Base-by-base conservation (phyloP, 306 rosid species). In the Ormosia emarginata region DNA sequence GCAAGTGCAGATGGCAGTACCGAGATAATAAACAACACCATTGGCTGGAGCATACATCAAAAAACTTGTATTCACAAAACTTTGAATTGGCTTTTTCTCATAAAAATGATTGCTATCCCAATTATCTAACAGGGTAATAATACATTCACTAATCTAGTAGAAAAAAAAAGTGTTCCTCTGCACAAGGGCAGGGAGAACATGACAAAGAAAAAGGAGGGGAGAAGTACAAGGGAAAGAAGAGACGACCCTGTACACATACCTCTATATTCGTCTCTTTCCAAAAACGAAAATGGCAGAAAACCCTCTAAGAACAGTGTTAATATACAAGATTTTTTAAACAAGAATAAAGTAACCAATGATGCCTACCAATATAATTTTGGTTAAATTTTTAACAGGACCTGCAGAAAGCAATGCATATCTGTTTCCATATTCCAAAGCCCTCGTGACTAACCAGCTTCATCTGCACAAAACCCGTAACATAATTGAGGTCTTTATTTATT, bases 181-280 rank as follows among this genome's bases (percentile, higher is more conserved):
- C 90, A 82, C 73, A 84, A 52, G 29, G 50, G 90, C 85, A 79
- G 80, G 79, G 44, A 81, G 89, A 86, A 78, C 83, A 84, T 87
- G 58, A 73, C 71, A 58, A 64, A 44, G 8, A 61, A 59, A 47
- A n/a, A 66, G 13, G 53, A 50, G 67, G 46, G 52, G 40, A 59
- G 43, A 84, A 74, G 69, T 67, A 86, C 86, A 86, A 65, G 47
- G 79, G 82, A 83, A 77, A 78, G 87, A 90, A 89, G 94, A 87
- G 94, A 93, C 86, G 94, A 81, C 87, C 85, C 98, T 95, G 98
- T 95, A 95, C 99, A 95, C 77, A 88, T 88, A 85, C 89, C 91
- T 90, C 98, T 93, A 88, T 92, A 90, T 91, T 83, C 83, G 89
- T 87, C 96, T 91, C 97, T 89, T 88, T 71, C 90, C 92, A 71